Evolutionary conservation across 2,329 filamentous ascomycete genomes (phyloP).

Genomic region (Xylaria sp.): DNA sequence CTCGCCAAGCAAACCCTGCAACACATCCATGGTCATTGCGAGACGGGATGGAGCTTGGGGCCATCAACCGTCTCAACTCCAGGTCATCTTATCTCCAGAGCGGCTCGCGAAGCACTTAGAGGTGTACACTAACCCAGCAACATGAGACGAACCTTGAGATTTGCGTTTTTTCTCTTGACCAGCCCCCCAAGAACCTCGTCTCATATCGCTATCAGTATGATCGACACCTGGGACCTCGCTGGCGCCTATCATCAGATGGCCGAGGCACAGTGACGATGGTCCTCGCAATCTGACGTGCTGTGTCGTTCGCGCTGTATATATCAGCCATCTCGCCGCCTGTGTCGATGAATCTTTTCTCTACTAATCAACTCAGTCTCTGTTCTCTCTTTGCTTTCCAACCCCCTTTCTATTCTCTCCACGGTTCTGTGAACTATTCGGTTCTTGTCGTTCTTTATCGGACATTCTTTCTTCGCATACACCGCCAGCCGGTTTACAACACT

Average conservation of each 20-base stretch:
- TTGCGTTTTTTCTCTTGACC: constrained; percentile 21
- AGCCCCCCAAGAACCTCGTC: constrained; percentile 20
- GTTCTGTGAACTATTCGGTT: constrained; percentile 55
- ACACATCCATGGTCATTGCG: constrained; percentile 33
- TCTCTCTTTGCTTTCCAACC: constrained; percentile 47
- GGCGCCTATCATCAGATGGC: constrained; percentile 36
- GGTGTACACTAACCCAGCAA: neutral
- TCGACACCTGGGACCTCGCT: constrained; percentile 43
- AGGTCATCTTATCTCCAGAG: constrained; percentile 7
- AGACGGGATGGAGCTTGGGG: constrained; percentile 17
- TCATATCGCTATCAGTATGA: constrained; percentile 40
- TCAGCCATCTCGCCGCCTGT: constrained; percentile 35
- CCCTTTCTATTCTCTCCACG: constrained; percentile 42
- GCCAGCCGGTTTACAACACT: constrained; percentile 47
- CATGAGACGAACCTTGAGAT: constrained; percentile 38
- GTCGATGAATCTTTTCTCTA: constrained; percentile 34
- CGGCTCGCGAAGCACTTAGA: constrained; percentile 13
- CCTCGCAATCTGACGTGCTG: constrained; percentile 26
- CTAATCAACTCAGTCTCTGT: constrained; percentile 45
- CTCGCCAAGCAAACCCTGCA: constrained; percentile 27
- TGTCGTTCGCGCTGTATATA: constrained; percentile 37
- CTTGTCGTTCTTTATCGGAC: constrained; percentile 48
- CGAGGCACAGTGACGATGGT: constrained; percentile 21
- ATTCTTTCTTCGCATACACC: constrained; percentile 45
- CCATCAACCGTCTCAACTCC: constrained; percentile 9